phyloP scores from a whole-genome alignment of 2,329 filamentous ascomycete species.

The Venturia pyrina region DNA sequence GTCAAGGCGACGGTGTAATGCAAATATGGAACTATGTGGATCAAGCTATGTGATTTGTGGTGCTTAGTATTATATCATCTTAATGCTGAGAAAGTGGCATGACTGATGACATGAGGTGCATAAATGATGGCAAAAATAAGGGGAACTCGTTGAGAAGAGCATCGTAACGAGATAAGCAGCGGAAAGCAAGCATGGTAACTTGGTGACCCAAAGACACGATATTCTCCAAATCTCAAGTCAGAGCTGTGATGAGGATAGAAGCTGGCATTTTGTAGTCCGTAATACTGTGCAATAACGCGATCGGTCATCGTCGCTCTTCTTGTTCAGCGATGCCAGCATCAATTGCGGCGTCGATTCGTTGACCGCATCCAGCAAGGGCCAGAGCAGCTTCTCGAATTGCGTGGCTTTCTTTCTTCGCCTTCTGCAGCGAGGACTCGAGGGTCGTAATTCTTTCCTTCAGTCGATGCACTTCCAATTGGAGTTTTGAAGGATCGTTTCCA shows the following conservation, averaged over 20 bases:
- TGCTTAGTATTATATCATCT: background rate
- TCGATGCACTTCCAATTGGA: background rate
- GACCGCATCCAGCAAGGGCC: background rate
- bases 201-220: too few species aligned
- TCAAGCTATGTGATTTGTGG: background rate
- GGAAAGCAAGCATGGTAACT: too few species aligned
- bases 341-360: conserved; percentile 14
- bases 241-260: too few species aligned
- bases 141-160: background rate
- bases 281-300: too few species aligned
- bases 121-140: background rate
- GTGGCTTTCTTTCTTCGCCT: conserved; percentile 7
- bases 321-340: conserved; percentile 14
- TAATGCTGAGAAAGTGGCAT: background rate
- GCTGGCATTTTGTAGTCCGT: too few species aligned
- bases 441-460: background rate
- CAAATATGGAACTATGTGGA: background rate
- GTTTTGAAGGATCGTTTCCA: background rate
- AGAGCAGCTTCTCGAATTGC: conserved; percentile 8
- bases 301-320: background rate
- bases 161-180: too few species aligned
- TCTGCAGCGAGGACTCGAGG: background rate
- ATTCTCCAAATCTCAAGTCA: too few species aligned
- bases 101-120: background rate
- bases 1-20: background rate